A percentile compares a stretch with the other conserved stretches of the same genome.
These are phyloP conservation scores for Colletotrichum gigasporum DNA, from an alignment of 2,329 filamentous ascomycete species.

Conservation along the genomic window DNA sequence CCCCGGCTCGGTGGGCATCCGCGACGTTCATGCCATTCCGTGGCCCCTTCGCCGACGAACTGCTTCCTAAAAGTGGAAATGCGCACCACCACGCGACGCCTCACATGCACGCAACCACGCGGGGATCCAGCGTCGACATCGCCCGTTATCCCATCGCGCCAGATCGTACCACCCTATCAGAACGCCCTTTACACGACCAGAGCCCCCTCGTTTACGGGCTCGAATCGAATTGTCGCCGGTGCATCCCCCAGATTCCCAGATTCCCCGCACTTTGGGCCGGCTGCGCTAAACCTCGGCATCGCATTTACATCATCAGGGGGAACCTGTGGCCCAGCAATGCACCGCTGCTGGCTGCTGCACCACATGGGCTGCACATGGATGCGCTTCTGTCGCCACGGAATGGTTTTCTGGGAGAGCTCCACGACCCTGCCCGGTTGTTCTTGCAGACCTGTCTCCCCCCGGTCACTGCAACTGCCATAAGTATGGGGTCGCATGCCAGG, in stretches of 20 bases:
- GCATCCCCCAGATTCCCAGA: constrained; percentile 15
- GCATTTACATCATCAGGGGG: neutral
- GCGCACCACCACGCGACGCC: neutral
- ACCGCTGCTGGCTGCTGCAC: too few species aligned
- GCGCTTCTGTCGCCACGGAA: neutral
- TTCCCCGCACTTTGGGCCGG: constrained; percentile 17
- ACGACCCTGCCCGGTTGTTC: constrained; percentile 6
- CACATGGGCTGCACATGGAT: constrained; percentile 8
- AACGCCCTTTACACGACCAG: neutral
- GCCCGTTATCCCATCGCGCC: neutral
- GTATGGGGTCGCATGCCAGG: constrained; percentile 1
- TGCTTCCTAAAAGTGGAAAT: constrained; percentile 27
- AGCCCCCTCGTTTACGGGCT: too few species aligned
- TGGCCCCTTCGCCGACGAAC: constrained; percentile 14
- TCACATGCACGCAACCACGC: constrained; percentile 13
- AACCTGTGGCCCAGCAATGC: neutral
- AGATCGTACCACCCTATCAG: constrained; percentile 16
- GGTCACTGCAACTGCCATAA: constrained; percentile 9
- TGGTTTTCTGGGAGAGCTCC: neutral
- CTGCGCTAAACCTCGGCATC: constrained; percentile 28
- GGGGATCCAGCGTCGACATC: too few species aligned
- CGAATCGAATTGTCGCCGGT: neutral
- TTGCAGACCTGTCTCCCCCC: neutral
- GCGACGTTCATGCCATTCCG: constrained; percentile 3
- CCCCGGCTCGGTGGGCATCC: constrained; percentile 19